Evolutionary conservation across 2,329 filamentous ascomycete species (phyloP).

Genomic region (Eutypella sp.): DNA sequence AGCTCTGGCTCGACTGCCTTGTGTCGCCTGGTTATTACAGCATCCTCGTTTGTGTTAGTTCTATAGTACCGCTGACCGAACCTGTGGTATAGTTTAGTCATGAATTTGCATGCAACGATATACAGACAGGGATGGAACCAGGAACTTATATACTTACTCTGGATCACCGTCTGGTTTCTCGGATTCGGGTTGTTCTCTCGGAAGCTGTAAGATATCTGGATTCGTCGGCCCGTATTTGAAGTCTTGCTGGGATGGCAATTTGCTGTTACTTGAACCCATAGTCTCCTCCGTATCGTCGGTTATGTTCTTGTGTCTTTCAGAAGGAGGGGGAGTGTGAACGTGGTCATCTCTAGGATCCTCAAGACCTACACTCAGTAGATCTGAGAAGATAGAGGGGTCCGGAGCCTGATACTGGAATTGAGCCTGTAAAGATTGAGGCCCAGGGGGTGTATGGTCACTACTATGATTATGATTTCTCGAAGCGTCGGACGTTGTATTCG

Average conservation of each 20-base stretch:
- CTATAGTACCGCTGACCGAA: neutral
- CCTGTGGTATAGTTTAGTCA: neutral
- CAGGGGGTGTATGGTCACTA: too few species aligned
- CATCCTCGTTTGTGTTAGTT: neutral
- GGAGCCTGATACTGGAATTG: neutral
- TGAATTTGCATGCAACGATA: neutral
- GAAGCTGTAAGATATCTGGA: neutral
- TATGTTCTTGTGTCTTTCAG: neutral
- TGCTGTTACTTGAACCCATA: neutral
- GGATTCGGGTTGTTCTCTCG: neutral
- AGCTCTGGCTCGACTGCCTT: neutral
- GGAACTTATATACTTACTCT: neutral
- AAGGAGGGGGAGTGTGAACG: too few species aligned
- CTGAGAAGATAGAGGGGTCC: neutral
- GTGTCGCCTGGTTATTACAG: neutral
- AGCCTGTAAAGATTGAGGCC: neutral
- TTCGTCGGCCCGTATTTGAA: neutral
- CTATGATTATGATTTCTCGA: too few species aligned
- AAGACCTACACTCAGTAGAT: neutral
- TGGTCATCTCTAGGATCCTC: neutral
- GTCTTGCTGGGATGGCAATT: neutral
- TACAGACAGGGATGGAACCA: neutral
- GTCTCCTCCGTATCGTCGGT: neutral
- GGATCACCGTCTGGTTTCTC: neutral
- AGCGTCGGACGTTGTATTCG: neutral